These are phyloP conservation scores for Cylindrotheca fusiformis DNA, from an alignment of 108 stramenopile species.

Conservation along the genomic window DNA sequence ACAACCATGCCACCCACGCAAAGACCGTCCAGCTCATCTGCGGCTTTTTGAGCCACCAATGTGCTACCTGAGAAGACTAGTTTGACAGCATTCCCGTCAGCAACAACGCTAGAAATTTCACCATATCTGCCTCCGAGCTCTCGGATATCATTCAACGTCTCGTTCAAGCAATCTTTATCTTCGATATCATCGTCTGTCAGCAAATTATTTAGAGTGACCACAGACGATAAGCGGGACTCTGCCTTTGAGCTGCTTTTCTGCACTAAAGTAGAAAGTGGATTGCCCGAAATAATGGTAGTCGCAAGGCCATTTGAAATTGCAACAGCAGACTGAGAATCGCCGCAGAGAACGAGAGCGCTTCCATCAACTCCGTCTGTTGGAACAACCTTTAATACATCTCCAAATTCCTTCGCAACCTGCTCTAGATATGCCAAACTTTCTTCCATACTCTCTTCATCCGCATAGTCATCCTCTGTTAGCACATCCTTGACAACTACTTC, in stretches of 20 bases:
- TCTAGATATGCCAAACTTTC: conserved; percentile 58
- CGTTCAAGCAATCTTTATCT: conserved; percentile 72
- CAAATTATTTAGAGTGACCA: conserved; percentile 52
- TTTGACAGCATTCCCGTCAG: conserved; percentile 14
- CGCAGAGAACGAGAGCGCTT: neutral
- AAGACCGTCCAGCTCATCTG: conserved; percentile 45
- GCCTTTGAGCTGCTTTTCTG: neutral
- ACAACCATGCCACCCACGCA: conserved; percentile 35
- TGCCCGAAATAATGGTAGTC: conserved; percentile 3
- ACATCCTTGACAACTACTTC: conserved; percentile 51
- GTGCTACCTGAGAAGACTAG: conserved; percentile 12
- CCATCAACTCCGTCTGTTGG: neutral
- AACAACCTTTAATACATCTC: neutral
- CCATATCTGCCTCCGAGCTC: conserved; percentile 39
- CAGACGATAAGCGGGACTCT: neutral
- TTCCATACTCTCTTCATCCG: conserved; percentile 64
- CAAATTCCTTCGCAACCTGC: conserved; percentile 30
- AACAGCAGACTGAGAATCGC: neutral
- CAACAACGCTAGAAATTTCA: conserved; percentile 11
- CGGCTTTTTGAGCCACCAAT: conserved; percentile 33
- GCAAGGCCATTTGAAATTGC: conserved; percentile 4
- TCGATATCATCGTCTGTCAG: conserved; percentile 80
- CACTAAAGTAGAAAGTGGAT: conserved; percentile 11
- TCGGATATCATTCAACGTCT: conserved; percentile 66
- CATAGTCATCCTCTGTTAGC: conserved; percentile 62